Percentiles rank a stretch among this genome's conserved stretches.
phyloP scores from a whole-genome alignment of 257 asterid genomes.

The Coffea eugenioides region DNA sequence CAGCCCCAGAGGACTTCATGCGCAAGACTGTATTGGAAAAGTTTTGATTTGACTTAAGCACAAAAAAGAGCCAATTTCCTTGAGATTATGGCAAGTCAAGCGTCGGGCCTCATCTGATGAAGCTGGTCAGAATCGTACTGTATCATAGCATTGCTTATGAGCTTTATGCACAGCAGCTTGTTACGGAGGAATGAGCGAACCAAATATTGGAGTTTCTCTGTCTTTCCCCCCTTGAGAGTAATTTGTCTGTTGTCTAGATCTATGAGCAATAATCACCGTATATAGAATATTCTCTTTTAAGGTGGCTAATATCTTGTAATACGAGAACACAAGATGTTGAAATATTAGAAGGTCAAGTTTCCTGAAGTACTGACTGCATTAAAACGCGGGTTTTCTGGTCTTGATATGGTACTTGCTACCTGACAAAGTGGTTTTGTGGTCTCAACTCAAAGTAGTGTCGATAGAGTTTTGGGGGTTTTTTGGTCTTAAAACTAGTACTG shows the following conservation, averaged over 20 bases:
- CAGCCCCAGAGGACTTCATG: slow-evolving; percentile 83
- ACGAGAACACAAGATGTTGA: too few relatives aligned
- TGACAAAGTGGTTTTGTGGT: too few relatives aligned
- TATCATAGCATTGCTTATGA: not conserved
- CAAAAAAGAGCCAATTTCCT: not conserved
- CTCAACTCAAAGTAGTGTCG: too few relatives aligned
- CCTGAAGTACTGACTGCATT: too few relatives aligned
- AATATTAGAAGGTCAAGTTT: too few relatives aligned
- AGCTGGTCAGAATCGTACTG: not conserved
- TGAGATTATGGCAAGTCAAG: not conserved
- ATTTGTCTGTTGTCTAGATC: not conserved
- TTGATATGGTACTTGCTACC: too few relatives aligned
- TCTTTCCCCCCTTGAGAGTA: not conserved
- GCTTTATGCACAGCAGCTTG: not conserved
- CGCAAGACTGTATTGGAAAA: slow-evolving; percentile 61
- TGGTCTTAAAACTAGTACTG: too few relatives aligned
- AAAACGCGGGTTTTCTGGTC: too few relatives aligned
- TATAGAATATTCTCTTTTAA: not conserved
- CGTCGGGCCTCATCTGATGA: not conserved
- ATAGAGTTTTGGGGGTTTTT: too few relatives aligned
- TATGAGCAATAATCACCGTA: not conserved
- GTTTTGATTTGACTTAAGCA: slow-evolving; percentile 30
- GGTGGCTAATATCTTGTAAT: not conserved
- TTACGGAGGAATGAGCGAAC: not conserved
- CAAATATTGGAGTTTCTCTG: not conserved